Conservation (phyloP, 192 early-diverging fungal species). For the Entrophospora sp. region DNA sequence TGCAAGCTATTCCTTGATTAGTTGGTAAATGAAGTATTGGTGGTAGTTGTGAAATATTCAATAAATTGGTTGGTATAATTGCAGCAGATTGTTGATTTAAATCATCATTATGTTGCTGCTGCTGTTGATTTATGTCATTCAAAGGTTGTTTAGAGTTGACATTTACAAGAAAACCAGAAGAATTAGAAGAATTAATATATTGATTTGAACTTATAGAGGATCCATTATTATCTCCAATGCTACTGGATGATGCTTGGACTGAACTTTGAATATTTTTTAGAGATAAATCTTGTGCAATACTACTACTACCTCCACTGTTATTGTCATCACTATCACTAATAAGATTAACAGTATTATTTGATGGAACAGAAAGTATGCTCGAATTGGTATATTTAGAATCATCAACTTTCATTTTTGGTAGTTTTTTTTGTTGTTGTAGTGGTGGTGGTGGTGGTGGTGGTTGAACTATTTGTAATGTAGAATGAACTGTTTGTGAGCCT, state of each 20-base stretch:
- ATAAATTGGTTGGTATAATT: neutral
- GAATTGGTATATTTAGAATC: no score
- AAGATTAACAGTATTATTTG: no score
- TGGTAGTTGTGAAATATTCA: neutral
- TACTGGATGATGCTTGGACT: neutral
- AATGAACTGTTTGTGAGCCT: neutral
- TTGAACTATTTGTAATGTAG: neutral
- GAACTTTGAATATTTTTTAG: conserved; percentile 5
- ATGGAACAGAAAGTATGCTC: neutral
- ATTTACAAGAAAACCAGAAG: no score
- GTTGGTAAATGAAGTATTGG: neutral
- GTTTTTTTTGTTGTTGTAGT: neutral
- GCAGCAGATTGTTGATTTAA: neutral
- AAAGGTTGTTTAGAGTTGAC: no score
- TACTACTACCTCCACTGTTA: no score
- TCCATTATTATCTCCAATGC: no score
- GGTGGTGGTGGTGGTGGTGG: neutral
- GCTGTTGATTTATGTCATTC: no score
- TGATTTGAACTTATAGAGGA: neutral
- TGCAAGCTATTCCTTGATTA: neutral
- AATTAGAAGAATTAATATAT: no score
- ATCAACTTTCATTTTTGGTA: no score
- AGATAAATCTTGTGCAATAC: conserved; percentile 5
- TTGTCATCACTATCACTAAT: no score
- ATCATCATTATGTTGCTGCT: neutral